Base-by-base conservation (phyloP, 2,329 filamentous ascomycete genomes). In the Penicillium sp. region DNA sequence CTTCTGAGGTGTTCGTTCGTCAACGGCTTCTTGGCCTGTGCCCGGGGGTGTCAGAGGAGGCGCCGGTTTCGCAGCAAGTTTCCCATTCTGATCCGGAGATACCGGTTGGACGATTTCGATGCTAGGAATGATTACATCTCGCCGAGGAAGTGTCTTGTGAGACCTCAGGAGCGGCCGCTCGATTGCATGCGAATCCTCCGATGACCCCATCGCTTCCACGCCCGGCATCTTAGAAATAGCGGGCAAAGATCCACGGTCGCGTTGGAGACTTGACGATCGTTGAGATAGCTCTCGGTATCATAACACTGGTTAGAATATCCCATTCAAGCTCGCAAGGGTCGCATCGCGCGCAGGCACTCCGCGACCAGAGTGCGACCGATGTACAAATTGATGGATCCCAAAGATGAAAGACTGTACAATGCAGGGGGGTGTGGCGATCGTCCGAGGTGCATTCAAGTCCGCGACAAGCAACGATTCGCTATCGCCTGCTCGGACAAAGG, bases 71-170 rank as follows among this genome's bases (percentile, higher is more conserved):
- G 63, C 58, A 52, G 53, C 46, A 39, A 62, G 55, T 52, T 61
- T 56, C 58, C 60, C 58, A 64, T 66, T 56, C 54, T 65, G 57
- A 58, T 58, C 59, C 59, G 61, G 49, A 8, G 59, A 64, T 51
- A 54, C 64, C 54, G 64, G 59, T 58, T 61, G 64, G 57, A 63
- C 57, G 47, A 59, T 50, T 47, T 66, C 58, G 34, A 58, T 47
- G 54, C 58, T 60, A 39, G 61, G 57, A 45, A 61, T 47, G 29
- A 67, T 51, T 58, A 72, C 65, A 55, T 66, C 65, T 57, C 66
- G 71, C 58, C 70, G 68, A 39, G 74, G 74, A 36, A 77, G 69
- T 32, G 67, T 55, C 62, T 77, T 77, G 63, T 76, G 75, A 58
- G 74, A 67, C 66, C 68, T 76, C 57, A 76, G 59, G 34, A 67